Base-by-base conservation (phyloP, 768 basidiomycete species). In the Candolleomyces aberdarensis region DNA sequence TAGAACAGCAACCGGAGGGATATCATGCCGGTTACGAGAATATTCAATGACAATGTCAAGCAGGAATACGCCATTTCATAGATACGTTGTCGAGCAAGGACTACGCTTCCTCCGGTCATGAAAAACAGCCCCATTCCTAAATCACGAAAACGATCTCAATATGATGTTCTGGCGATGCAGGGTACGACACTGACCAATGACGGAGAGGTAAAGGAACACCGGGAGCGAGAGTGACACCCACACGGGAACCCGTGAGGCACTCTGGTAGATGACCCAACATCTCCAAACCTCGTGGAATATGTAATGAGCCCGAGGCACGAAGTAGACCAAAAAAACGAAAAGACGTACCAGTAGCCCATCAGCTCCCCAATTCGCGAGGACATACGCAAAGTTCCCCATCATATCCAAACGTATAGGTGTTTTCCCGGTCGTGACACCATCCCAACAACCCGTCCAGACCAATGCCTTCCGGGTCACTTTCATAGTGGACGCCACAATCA, bases 201-300 rank as follows among this genome's bases (percentile, higher is more conserved):
- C 54, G 4, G 60, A 10, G 2, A 56, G 15, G 46, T 61, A 61
- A 22, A 61, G 47, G 14, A 43, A 6, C 4, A 50, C 31, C 15
- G 60, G 60, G 9, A 56, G 17, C 2, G 44, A 19, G 22, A 60
- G 19, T 2, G 51, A 19, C 6, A 44, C 53, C 44, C 44, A 49
- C 15, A 61, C 47, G 11, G 60, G 54, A 3, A 41, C 10, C n/a
- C 40, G 14, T 14, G 46, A n/a, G 20, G 29, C 36, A 5, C 22
- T n/a, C 7, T 54, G 53, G 31, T 61, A 61, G 11, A 61, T 48
- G 15, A 61, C 60, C 53, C 53, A 61, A 41, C 60, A 61, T 26
- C 60, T 47, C 60, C 60, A 61, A 7, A 61, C 60, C 60, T 61
- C 2, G 17, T n/a, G 40, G 15, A 40, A 15, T 55, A 9, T 20